Percentiles rank a stretch among this genome's conserved stretches.
Conservation (phyloP, 2,329 filamentous ascomycete species). For the Epichloe festucae region DNA sequence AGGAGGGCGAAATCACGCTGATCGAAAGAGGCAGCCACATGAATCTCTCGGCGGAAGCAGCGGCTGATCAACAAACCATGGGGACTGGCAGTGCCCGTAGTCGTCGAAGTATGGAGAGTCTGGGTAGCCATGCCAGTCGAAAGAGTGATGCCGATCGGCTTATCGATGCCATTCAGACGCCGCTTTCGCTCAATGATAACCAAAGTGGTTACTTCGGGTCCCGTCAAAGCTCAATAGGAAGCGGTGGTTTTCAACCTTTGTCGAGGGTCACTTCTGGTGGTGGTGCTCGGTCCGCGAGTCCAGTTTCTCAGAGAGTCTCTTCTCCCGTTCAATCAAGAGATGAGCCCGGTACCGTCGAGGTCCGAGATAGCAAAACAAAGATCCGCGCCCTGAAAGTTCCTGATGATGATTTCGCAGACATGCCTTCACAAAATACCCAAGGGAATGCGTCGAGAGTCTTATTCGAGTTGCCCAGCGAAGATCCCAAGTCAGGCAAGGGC, state of each 20-base stretch:
- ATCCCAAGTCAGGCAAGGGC: neutral
- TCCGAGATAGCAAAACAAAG: constrained; percentile 32
- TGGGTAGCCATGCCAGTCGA: constrained; percentile 33
- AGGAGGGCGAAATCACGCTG: constrained; percentile 46
- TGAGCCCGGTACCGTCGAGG: constrained; percentile 22
- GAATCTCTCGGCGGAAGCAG: constrained; percentile 9
- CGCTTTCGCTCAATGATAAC: constrained; percentile 29
- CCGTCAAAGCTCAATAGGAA: constrained; percentile 7
- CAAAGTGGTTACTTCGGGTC: constrained; percentile 20
- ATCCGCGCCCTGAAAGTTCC: constrained; percentile 35
- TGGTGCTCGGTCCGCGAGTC: constrained; percentile 8
- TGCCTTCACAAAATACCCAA: constrained; percentile 17
- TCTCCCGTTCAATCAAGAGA: neutral
- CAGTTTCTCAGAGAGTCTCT: neutral
- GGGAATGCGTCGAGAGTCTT: constrained; percentile 22
- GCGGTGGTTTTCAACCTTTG: constrained; percentile 5
- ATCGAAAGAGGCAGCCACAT: constrained; percentile 33
- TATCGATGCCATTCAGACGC: constrained; percentile 58
- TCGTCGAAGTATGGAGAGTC: constrained; percentile 25
- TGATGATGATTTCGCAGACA: constrained; percentile 33
- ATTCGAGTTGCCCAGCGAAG: constrained; percentile 23
- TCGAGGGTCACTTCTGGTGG: constrained; percentile 1
- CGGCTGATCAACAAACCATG: constrained; percentile 2
- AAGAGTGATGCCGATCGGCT: constrained; percentile 54
- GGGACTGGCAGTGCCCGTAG: constrained; percentile 12